Conservation (phyloP, 1,284 basidiomycete genomes). For the Trichosporon sp. region DNA sequence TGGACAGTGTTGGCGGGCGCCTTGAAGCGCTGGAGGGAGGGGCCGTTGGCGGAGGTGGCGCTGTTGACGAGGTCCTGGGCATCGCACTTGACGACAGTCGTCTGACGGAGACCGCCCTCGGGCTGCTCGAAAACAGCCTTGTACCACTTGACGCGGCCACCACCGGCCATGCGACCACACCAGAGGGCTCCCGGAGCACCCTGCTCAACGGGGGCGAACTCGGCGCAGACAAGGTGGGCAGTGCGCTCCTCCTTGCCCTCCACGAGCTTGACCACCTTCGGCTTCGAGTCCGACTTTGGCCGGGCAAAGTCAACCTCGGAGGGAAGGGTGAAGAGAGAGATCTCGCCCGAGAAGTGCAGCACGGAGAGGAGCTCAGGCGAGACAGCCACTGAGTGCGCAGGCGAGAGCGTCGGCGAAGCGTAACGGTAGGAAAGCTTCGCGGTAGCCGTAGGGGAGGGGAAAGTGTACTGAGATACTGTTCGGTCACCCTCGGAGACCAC, state of each 20-base stretch:
- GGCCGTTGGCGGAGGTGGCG: constrained; percentile 21
- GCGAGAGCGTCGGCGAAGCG: constrained; percentile 66
- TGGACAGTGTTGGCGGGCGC: constrained; percentile 45
- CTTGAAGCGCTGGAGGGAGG: constrained; percentile 48
- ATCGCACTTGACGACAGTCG: constrained; percentile 59
- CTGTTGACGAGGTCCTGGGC: constrained; percentile 56
- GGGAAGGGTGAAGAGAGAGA: constrained; percentile 67
- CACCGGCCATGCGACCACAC: constrained; percentile 67
- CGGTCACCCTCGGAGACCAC: constrained; percentile 75
- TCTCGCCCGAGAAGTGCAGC: constrained; percentile 68
- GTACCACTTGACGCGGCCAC: constrained; percentile 70
- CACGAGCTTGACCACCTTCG: constrained; percentile 45
- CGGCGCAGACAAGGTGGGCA: constrained; percentile 39
- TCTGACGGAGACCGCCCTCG: constrained; percentile 54
- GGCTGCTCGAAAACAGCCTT: constrained; percentile 64
- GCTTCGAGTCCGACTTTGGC: constrained; percentile 48
- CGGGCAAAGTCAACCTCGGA: constrained; percentile 58
- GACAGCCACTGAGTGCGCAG: constrained; percentile 64
- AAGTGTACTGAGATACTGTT: constrained; percentile 62
- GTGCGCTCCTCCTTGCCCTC: constrained; percentile 51
- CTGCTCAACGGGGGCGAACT: constrained; percentile 56
- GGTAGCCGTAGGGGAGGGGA: constrained; percentile 62
- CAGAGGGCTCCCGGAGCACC: constrained; percentile 62
- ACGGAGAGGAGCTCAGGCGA: constrained; percentile 62
- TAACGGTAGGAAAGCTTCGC: constrained; percentile 60